These are phyloP conservation scores for Pinus tabuliformis DNA, from an alignment of 75 land plant species.

Conservation along the genomic window DNA sequence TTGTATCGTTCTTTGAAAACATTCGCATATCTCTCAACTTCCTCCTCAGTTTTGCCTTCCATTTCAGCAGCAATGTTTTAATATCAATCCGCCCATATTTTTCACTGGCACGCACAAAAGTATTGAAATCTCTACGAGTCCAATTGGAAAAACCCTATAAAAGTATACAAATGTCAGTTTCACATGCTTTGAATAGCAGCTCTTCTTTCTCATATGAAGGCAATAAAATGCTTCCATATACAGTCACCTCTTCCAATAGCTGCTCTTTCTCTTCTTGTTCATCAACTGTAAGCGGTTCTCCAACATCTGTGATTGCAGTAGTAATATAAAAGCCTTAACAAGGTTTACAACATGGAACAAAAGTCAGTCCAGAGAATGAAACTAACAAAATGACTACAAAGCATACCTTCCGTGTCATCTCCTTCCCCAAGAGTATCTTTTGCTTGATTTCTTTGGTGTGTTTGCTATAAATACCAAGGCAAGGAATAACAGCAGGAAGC, in stretches of 20 bases:
- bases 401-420: slow-evolving; percentile 78
- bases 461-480: slow-evolving; percentile 24
- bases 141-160: slow-evolving; percentile 87
- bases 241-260: slow-evolving; percentile 69
- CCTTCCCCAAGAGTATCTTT: slow-evolving; percentile 69
- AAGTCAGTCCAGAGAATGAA: neutral
- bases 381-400: neutral
- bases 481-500: neutral
- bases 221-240: neutral
- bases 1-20: slow-evolving; percentile 91
- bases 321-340: neutral
- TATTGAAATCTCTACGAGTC: slow-evolving; percentile 93
- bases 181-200: neutral
- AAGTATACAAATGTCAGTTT: neutral
- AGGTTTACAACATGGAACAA: neutral
- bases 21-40: slow-evolving; percentile 90
- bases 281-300: slow-evolving; percentile 86
- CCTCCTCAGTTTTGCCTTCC: slow-evolving; percentile 97
- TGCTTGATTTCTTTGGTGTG: slow-evolving; percentile 67
- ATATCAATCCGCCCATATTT: slow-evolving; percentile 95
- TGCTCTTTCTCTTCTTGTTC: slow-evolving; percentile 95
- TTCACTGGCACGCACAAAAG: slow-evolving; percentile 97
- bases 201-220: neutral
- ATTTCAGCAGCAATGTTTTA: slow-evolving; percentile 87
- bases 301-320: slow-evolving; percentile 34